Base-by-base conservation (phyloP, 192 early-diverging fungal genomes). In the Backusella circina region DNA sequence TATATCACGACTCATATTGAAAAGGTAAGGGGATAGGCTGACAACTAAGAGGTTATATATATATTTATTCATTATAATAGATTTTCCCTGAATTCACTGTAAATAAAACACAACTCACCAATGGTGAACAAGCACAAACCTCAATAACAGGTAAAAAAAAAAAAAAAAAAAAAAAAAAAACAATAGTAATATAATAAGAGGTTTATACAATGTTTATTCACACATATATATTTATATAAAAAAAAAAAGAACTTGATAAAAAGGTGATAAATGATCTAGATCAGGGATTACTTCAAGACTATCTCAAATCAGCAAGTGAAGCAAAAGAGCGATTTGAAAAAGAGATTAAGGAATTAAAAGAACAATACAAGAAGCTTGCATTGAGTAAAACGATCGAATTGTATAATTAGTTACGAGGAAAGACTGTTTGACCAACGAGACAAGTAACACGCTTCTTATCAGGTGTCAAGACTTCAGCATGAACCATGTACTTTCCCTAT, bases 401-500 rank as follows among this genome's bases (percentile, higher is more conserved):
- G 23, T 61, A 61, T 13, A 7, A 2, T 61, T 61, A 61, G 23
- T 61, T 26, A 28, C 54, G 26, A 28, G 75, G 76, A 66, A 89
- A 89, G 13, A 72, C 65, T 39, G 80, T 82, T 51, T 65, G 65
- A 30, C 80, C 88, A 15, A 76, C 73, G 5, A 89, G 57, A 71
- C 88, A 89, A 36, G 86, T 79, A 12, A 89, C 81, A 28, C 75
- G 38, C 47, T 81, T 50, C 6, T 75, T 75, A 31, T 81, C 77
- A 7, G 78, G 74, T 21, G 85, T 86, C 18, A 41, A 69, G 54
- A 83, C 80, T 65, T 81, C 70, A 38, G 84, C 81, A 50, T 85
- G 80, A 32, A 85, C 88, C 33, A 71, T 77, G 72, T 86, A 89
- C 65, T 82, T 86, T 71, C 88, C 88, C 88, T 89, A 74, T n/a